phyloP scores from a whole-genome alignment of 2,329 filamentous ascomycete species.

The Bipolaris bicolor region DNA sequence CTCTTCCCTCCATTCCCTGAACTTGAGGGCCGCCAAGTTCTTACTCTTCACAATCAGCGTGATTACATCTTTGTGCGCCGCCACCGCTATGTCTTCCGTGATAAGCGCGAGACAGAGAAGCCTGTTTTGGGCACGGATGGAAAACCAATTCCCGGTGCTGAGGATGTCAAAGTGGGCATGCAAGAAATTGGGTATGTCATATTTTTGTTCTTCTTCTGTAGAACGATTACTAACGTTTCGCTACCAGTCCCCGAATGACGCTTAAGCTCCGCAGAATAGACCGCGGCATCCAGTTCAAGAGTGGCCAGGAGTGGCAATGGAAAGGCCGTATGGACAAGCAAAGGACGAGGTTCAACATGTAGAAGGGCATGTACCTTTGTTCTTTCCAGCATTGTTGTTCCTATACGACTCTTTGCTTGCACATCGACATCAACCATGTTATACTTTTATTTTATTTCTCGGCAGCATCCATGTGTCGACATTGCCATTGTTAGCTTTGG shows the following conservation, averaged over 20 bases:
- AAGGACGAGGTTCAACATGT: conserved; percentile 92
- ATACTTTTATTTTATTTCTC: neutral
- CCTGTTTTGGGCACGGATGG: conserved; percentile 81
- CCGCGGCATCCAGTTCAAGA: conserved; percentile 78
- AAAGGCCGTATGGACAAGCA: conserved; percentile 94
- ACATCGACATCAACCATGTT: neutral
- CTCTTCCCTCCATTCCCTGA: conserved; percentile 84
- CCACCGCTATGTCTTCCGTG: conserved; percentile 90
- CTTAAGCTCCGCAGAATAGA: conserved; percentile 90
- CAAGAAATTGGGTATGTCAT: conserved; percentile 74
- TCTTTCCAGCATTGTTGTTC: neutral
- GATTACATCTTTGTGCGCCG: conserved; percentile 94
- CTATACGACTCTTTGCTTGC: neutral
- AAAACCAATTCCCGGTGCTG: conserved; percentile 80
- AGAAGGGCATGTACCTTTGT: conserved; percentile 15
- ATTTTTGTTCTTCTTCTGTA: conserved; percentile 51
- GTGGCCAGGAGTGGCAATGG: conserved; percentile 94
- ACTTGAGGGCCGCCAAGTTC: conserved; percentile 82
- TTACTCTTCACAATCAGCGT: conserved; percentile 92
- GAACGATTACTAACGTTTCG: conserved; percentile 4
- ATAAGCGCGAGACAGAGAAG: conserved; percentile 87
- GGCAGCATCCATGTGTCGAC: neutral
- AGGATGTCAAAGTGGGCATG: conserved; percentile 82
- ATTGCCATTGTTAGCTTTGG: neutral
- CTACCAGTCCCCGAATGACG: conserved; percentile 63